Conservation (phyloP, 2,329 filamentous ascomycete genomes). For the Chalaropsis thielavioides region DNA sequence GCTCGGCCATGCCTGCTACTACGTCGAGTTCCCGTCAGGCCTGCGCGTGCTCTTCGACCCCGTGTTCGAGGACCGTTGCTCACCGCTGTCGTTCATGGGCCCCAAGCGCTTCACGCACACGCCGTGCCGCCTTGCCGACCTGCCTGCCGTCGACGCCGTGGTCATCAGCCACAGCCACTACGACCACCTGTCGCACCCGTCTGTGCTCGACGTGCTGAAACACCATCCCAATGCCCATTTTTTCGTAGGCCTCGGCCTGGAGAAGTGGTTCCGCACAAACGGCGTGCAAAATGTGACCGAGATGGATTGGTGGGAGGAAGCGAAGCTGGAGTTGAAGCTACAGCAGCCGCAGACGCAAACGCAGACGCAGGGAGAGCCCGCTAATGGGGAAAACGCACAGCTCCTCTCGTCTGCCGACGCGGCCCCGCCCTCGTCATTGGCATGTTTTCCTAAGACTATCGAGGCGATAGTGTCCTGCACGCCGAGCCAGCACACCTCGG, state of each 20-base stretch:
- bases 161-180: conserved; percentile 87
- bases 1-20: conserved; percentile 91
- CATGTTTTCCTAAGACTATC: conserved; percentile 36
- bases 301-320: conserved; percentile 88
- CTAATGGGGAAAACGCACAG: neutral
- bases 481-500: conserved; percentile 71
- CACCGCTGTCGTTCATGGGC: conserved; percentile 54
- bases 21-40: conserved; percentile 75
- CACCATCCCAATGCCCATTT: conserved; percentile 69
- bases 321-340: conserved; percentile 47
- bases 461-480: conserved; percentile 60
- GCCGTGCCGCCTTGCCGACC: conserved; percentile 62
- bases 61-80: conserved; percentile 78
- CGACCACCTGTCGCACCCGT: conserved; percentile 72
- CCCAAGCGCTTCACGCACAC: conserved; percentile 65
- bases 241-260: conserved; percentile 73
- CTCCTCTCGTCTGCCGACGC: neutral
- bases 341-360: conserved; percentile 20
- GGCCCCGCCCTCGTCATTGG: conserved; percentile 19
- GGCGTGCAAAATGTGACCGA: conserved; percentile 71
- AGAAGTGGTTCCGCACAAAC: conserved; percentile 59
- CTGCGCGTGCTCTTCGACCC: conserved; percentile 86
- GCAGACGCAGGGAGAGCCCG: neutral
- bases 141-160: conserved; percentile 62
- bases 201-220: conserved; percentile 54